phyloP scores from a whole-genome alignment of 352 stramenopile genomes.

The Globisporangium perplexum region DNA sequence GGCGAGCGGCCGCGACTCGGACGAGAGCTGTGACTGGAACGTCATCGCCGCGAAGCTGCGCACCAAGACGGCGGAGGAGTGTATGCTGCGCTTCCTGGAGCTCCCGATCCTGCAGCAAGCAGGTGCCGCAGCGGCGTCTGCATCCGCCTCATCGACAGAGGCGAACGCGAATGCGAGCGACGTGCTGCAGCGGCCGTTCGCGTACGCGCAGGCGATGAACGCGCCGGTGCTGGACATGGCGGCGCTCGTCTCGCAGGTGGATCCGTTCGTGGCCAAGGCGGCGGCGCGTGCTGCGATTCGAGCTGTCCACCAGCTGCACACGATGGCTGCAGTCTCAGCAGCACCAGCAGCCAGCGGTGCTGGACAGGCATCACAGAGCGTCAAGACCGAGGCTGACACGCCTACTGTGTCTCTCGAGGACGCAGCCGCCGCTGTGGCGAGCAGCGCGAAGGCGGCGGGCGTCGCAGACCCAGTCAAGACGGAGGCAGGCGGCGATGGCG shows the following conservation, averaged over 20 bases:
- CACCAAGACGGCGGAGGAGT: slow-evolving; percentile 70
- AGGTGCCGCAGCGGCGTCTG: neutral
- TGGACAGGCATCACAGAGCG: neutral
- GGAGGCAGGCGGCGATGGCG: slow-evolving; percentile 27
- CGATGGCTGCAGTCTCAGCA: slow-evolving; percentile 18
- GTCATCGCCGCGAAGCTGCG: slow-evolving; percentile 58
- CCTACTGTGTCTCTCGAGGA: slow-evolving; percentile 23
- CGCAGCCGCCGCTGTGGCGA: slow-evolving; percentile 31
- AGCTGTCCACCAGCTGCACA: slow-evolving; percentile 61
- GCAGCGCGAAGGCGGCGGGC: slow-evolving; percentile 31
- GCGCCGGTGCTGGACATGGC: slow-evolving; percentile 47
- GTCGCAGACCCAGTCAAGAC: slow-evolving; percentile 32
- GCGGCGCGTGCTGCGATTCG: slow-evolving; percentile 58
- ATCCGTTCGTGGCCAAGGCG: slow-evolving; percentile 67
- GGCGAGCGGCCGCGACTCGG: slow-evolving; percentile 17
- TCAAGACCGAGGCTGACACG: slow-evolving; percentile 8
- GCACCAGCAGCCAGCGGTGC: neutral
- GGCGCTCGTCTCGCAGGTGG: slow-evolving; percentile 46
- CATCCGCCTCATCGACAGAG: neutral
- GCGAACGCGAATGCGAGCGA: slow-evolving; percentile 1
- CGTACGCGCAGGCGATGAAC: slow-evolving; percentile 41
- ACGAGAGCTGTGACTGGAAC: slow-evolving; percentile 70
- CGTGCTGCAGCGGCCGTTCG: slow-evolving; percentile 30
- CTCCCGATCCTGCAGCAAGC: slow-evolving; percentile 46
- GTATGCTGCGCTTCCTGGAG: slow-evolving; percentile 73